phyloP scores from a whole-genome alignment of 2,329 filamentous ascomycete species.

The Polychaeton citri region DNA sequence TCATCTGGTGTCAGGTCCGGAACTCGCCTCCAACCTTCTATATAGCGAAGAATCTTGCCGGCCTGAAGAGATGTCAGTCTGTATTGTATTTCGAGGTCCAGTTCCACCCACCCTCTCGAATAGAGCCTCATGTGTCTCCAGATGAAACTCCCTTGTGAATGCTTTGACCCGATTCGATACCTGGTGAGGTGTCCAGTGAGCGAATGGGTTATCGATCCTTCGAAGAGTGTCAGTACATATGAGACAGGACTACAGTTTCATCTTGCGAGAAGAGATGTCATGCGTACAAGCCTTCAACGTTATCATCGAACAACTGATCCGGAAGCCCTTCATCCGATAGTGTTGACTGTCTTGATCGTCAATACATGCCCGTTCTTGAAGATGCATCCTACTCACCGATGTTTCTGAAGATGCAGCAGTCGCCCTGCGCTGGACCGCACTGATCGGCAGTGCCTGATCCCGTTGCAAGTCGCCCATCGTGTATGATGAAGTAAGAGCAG shows the following conservation, averaged over 20 bases:
- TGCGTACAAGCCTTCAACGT: constrained; percentile 7
- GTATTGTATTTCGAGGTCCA: neutral
- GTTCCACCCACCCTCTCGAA: constrained; percentile 8
- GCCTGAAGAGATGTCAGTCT: constrained; percentile 7
- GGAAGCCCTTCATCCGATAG: neutral
- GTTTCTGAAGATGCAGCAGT: neutral
- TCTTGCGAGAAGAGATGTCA: neutral
- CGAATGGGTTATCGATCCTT: constrained; percentile 12
- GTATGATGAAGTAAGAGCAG: too few relatives aligned
- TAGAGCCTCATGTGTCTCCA: constrained; percentile 7
- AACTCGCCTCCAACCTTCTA: constrained; percentile 12
- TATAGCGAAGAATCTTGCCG: constrained; percentile 13
- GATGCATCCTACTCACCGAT: neutral
- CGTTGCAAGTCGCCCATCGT: too few relatives aligned
- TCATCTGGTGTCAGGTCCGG: constrained; percentile 12
- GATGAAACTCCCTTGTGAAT: constrained; percentile 6
- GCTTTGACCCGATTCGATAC: constrained; percentile 6
- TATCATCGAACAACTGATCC: constrained; percentile 6
- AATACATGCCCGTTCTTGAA: neutral
- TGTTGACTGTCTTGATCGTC: neutral
- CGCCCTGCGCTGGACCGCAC: neutral
- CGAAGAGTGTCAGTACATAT: neutral
- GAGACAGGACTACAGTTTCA: neutral
- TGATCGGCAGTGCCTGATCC: too few relatives aligned
- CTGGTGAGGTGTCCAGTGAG: constrained; percentile 5